Base-by-base conservation (phyloP, 176 grass and related monocot genomes). In the Saccharum officinarum region DNA sequence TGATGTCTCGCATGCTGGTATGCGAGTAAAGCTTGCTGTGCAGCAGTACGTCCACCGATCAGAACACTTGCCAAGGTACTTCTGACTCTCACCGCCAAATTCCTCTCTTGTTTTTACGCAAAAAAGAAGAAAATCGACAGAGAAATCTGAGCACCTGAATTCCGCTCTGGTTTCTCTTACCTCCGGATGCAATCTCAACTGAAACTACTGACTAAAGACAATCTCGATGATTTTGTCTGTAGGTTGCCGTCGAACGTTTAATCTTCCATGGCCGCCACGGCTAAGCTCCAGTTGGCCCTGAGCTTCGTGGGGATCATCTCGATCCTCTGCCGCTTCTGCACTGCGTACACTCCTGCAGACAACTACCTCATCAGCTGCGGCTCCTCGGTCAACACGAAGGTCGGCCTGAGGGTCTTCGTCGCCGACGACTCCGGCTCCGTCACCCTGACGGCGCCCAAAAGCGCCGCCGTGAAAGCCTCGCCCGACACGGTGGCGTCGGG, bases 351-450 rank as follows among this genome's bases (percentile, higher is more conserved):
- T 25, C 88, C 90, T 0, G 44, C 71, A 34, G 95, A 97, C 79
- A 92, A 92, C 84, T 94, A 94, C 86, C 66, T 94, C 72, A 76
- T 97, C 80, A 84, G 84, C 86, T 97, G 95, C 39, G 95, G 92
- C 3, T 97, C 95, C 30, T 76, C 45, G 26, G 57, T 38, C 34
- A 72, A 82, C 84, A 92, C 92, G n/a, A 82, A 17, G 60, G 75
- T 94, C 41, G 88, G 92, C 62, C 47, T 16, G 52, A 86, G 95
- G 75, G 67, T 37, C 42, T 97, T 97, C 70, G 18, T 88, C 62
- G 52, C 88, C 31, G 95, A 97, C 68, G 36, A 63, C 20, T 22
- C 52, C 17, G 4, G 86, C 49, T 71, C 70, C 18, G 86, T 76
- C 11, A 83, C 59, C 74, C 84, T 94, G 39, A 94, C 92, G 4